phyloP scores from a whole-genome alignment of 2,329 filamentous ascomycete species.

The Epichloe aotearoae region DNA sequence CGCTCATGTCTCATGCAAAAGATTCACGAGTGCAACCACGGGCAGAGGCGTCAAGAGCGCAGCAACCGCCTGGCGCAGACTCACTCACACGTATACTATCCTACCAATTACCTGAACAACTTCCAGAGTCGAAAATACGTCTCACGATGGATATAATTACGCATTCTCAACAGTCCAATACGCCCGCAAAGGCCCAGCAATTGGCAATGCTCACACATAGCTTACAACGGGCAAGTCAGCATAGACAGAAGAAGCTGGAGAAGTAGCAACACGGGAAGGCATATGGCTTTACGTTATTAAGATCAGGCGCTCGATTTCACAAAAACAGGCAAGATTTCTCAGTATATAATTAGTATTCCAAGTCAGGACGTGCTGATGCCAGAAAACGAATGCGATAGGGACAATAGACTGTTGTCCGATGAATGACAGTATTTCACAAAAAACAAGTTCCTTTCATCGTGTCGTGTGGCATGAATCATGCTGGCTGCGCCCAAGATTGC shows the following conservation, averaged over 20 bases:
- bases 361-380: no score
- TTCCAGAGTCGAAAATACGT: slow-evolving; percentile 2
- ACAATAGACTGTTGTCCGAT: no score
- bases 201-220: neutral
- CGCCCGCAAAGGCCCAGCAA: neutral
- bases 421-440: no score
- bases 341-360: neutral
- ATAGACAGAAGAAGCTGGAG: neutral
- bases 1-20: neutral
- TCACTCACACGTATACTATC: no score
- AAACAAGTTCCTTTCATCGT: no score
- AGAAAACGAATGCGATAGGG: no score
- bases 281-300: neutral
- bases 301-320: no score
- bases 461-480: no score
- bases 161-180: neutral
- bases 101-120: neutral
- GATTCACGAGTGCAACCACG: neutral
- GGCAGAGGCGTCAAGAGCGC: neutral
- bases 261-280: neutral
- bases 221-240: neutral
- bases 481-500: no score
- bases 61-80: neutral
- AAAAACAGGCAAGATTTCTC: no score
- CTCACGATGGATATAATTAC: slow-evolving; percentile 1